These are phyloP conservation scores for Periglandula ipomoeae DNA, from an alignment of 2,329 filamentous ascomycete species.

Conservation along the genomic window DNA sequence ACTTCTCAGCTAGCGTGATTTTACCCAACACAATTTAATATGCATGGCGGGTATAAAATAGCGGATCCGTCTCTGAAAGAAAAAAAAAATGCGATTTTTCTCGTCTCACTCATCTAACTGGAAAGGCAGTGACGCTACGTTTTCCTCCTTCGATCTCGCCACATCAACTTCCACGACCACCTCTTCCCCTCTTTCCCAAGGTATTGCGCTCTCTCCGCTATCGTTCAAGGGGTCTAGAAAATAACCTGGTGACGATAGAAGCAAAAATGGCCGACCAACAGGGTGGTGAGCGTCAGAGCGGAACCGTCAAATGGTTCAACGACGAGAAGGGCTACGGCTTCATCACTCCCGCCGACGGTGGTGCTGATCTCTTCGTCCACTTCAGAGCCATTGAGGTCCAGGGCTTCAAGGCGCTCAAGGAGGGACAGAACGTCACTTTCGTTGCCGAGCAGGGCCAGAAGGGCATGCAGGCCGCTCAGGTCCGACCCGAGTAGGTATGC, in stretches of 20 bases:
- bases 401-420: conserved; percentile 13
- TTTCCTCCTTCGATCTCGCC: background rate
- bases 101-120: background rate
- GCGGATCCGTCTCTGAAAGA: background rate
- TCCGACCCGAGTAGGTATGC: conserved; percentile 17
- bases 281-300: conserved; percentile 9
- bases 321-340: conserved; percentile 15
- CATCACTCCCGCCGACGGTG: conserved; percentile 9
- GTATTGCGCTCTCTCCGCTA: background rate
- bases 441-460: conserved; percentile 10
- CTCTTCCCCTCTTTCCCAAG: background rate
- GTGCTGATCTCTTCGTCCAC: conserved; percentile 11
- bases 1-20: conserved; percentile 2
- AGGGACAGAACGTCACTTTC: conserved; percentile 10
- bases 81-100: background rate
- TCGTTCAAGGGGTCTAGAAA: background rate
- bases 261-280: conserved; percentile 10
- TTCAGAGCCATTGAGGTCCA: conserved; percentile 11
- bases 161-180: background rate
- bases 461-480: conserved; percentile 11
- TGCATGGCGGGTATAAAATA: conserved; percentile 3
- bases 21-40: conserved; percentile 1
- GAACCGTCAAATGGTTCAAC: conserved; percentile 13
- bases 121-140: background rate
- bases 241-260: background rate